A percentile compares a stretch with the other conserved stretches of the same genome.
Conservation (phyloP, 192 early-diverging fungal species). For the Diversispora eburnea region DNA sequence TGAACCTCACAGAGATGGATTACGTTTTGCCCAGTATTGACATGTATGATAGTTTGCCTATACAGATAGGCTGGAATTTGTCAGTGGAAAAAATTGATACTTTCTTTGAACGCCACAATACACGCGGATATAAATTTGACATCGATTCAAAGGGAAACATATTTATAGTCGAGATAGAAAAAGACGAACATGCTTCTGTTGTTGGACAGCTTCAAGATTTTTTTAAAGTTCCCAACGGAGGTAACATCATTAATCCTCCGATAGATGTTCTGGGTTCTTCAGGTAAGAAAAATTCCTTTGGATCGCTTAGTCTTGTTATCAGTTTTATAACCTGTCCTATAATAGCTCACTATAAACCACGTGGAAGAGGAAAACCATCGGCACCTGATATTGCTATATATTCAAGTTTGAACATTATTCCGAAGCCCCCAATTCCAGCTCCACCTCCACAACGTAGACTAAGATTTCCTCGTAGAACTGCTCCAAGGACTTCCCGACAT, state of each 20-base stretch:
- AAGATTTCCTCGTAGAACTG: not conserved
- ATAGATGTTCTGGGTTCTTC: not conserved
- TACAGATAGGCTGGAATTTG: constrained; percentile 27
- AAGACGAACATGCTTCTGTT: not conserved
- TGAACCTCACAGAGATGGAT: constrained; percentile 8
- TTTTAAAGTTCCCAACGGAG: not conserved
- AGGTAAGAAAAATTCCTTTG: constrained; percentile 15
- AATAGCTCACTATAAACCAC: constrained; percentile 9
- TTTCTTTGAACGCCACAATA: constrained; percentile 20
- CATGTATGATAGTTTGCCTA: constrained; percentile 25
- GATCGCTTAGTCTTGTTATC: constrained; percentile 11
- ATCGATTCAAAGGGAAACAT: constrained; percentile 13
- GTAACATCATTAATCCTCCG: not conserved
- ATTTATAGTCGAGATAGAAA: constrained; percentile 10
- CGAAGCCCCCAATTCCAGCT: not conserved
- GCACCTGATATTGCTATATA: not conserved
- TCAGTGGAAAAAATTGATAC: constrained; percentile 9
- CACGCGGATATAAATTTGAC: constrained; percentile 23
- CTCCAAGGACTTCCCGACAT: constrained; percentile 11
- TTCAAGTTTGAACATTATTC: constrained; percentile 8
- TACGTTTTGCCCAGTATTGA: constrained; percentile 10
- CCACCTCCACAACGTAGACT: not conserved
- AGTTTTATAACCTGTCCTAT: constrained; percentile 10
- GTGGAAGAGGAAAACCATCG: not conserved
- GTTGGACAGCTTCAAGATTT: not conserved